Base-by-base conservation (phyloP, 2,329 filamentous ascomycete genomes). In the Chrysoporthe deuterocubensis region DNA sequence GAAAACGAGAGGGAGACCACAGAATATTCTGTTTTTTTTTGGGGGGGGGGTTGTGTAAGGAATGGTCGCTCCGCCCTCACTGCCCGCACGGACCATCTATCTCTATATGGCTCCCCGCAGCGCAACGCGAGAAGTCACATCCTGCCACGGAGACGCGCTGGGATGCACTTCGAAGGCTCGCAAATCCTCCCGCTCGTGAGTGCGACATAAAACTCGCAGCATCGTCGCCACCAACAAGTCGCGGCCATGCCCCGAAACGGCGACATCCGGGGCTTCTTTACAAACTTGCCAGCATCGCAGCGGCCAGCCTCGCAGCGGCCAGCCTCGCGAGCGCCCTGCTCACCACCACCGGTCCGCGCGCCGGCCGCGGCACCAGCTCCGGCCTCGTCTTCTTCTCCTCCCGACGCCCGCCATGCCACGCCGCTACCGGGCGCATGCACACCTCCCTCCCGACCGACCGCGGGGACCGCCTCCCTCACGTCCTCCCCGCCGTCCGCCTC, bases 191-290 rank as follows among this genome's bases (percentile, higher is more conserved):
- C 54, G 75, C 72, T 54, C n/a, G 7, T 54, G n/a, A 9, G 7
- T 9, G n/a, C 50, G 21, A 21, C 3, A 21, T 21, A 8, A 9
- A 2, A 54, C 9, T 21, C 50, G n/a, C 16, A 21, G 9, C 9
- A 54, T 21, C 18, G 9, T 9, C n/a, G 9, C 4, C 5, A 32
- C 9, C 21, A 26, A 54, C 21, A 21, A 34, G 54, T 4, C 32
- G 54, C 54, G 7, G 26, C 26, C 57, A 62, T 62, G 59, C 21
- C n/a, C 21, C 60, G 60, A 67, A 78, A 78, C 72, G 74, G 72
- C 62, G 76, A 68, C 70, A 81, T 82, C 66, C 72, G 75, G 66
- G 78, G 73, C 72, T 82, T 81, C 71, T 82, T 82, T 71, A 78
- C 63, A n/a, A 69, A 59, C 57, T 43, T 68, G 5, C 71, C 69